These are phyloP conservation scores for Juncus inflexus DNA, from an alignment of 176 grass and related monocot species.

Conservation along the genomic window DNA sequence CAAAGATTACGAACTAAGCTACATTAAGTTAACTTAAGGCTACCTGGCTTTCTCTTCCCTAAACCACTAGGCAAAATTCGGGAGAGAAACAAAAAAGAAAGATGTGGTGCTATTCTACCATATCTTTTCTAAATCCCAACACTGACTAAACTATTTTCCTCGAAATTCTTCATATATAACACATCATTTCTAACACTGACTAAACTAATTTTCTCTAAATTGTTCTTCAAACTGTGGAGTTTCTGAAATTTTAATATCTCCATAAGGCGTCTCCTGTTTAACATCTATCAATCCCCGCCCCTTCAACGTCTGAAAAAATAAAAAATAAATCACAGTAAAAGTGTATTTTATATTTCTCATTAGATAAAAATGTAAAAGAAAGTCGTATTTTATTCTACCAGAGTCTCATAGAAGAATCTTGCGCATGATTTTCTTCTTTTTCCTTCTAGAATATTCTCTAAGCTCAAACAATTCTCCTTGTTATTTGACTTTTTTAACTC, in stretches of 20 bases:
- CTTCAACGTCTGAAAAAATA: slow-evolving; percentile 56
- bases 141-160: neutral
- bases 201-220: slow-evolving; percentile 8
- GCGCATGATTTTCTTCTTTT: slow-evolving; percentile 55
- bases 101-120: too few relatives aligned
- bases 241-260: slow-evolving; percentile 42
- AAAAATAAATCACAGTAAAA: slow-evolving; percentile 1
- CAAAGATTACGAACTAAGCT: neutral
- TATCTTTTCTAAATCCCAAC: neutral
- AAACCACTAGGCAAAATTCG: slow-evolving; percentile 1
- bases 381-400: slow-evolving; percentile 37
- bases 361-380: slow-evolving; percentile 15
- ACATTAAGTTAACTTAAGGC: too few relatives aligned
- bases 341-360: neutral
- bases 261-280: slow-evolving; percentile 52
- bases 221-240: slow-evolving; percentile 42
- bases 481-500: slow-evolving; percentile 31
- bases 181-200: too few relatives aligned
- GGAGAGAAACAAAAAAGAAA: slow-evolving; percentile 12
- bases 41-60: slow-evolving; percentile 3
- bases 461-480: slow-evolving; percentile 32
- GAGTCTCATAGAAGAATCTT: slow-evolving; percentile 83
- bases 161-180: too few relatives aligned
- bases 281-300: slow-evolving; percentile 47
- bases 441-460: slow-evolving; percentile 49